Base-by-base conservation (phyloP, 1,284 basidiomycete genomes). In the Sphaerobolus stellatus region DNA sequence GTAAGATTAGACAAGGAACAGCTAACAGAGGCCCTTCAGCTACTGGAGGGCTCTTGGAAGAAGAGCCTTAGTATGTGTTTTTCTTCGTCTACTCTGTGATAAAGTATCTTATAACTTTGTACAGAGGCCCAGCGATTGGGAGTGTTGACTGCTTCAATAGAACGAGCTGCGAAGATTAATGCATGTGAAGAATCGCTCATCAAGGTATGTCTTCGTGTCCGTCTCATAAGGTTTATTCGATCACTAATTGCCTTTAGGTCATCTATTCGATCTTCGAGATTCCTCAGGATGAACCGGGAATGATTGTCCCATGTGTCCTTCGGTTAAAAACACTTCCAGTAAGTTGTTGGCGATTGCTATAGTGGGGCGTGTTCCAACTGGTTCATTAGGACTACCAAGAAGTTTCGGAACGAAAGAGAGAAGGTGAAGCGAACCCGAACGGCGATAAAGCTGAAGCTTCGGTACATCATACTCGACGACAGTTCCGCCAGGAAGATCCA, bases 91-190 rank as follows among this genome's bases (percentile, higher is more conserved):
- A 22, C 25, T 43, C 11, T 56, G 46, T 27, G 11, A 46, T 61
- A 34, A 58, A 6, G 24, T 48, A 27, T 50, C 27, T 34, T 47
- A 20, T 28, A 27, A 9, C 25, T 25, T n/a, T 22, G 56, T 58
- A 58, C 62, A 81, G 84, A 81, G 64, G 75, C 78, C 33, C 74
- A 76, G 1, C 73, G 87, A 52, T 82, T 81, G 1, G 84, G 86
- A 44, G 79, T 93, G 0, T 61, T 97, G 5, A 81, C 85, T 47
- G 84, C 90, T 3, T 65, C 88, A 40, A 77, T 94, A 30, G 88
- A 93, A 54, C 76, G 90, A 56, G 79, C 82, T 3, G 75, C 76
- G 13, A 61, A 62, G 1, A 66, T 92, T 13, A 66, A 71, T 7
- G 66, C 68, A 7, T 70, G 60, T 18, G 65, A 68, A 51, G 62